Evolutionary conservation across 2,329 filamentous ascomycete genomes (phyloP).

Genomic region (Hypoxylon sp.): DNA sequence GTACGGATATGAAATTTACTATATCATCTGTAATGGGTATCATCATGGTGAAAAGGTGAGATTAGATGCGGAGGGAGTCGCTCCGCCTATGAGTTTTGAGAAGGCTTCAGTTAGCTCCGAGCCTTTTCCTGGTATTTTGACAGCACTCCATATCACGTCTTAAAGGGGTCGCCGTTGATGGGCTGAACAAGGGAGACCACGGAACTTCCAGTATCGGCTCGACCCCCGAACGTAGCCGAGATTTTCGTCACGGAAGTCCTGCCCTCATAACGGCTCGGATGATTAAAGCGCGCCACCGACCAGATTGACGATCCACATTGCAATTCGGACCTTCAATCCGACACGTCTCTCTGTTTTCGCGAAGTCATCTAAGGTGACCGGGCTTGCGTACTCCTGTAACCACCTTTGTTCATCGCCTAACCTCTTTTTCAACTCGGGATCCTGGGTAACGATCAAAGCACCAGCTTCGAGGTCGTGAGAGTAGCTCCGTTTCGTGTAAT

Average conservation of each 20-base stretch:
- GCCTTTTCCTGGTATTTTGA: constrained; percentile 4
- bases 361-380: constrained; percentile 82
- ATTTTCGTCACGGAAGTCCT: constrained; percentile 7
- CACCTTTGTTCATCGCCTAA: constrained; percentile 85
- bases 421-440: constrained; percentile 76
- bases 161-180: constrained; percentile 1
- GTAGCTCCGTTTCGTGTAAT: constrained; percentile 96
- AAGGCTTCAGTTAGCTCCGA: constrained; percentile 10
- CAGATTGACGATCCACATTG: constrained; percentile 92
- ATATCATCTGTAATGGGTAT: constrained; percentile 44
- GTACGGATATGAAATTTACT: constrained; percentile 15
- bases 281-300: constrained; percentile 85
- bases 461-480: constrained; percentile 92
- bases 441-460: constrained; percentile 83
- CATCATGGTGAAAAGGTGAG: constrained; percentile 41
- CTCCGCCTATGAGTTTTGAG: constrained; percentile 33
- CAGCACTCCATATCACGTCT: not conserved
- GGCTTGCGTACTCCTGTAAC: constrained; percentile 79
- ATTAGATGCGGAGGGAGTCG: constrained; percentile 43
- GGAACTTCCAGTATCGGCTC: constrained; percentile 9
- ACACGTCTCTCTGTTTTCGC: constrained; percentile 85
- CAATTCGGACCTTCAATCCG: constrained; percentile 83
- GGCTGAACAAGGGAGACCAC: constrained; percentile 9
- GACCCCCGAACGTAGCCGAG: constrained; percentile 10
- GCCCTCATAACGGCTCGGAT: not conserved